Evolutionary conservation across 768 basidiomycete genomes (phyloP), one percentile per base, ranked within the genome.

Genomic region (Amanita fuliginea): DNA sequence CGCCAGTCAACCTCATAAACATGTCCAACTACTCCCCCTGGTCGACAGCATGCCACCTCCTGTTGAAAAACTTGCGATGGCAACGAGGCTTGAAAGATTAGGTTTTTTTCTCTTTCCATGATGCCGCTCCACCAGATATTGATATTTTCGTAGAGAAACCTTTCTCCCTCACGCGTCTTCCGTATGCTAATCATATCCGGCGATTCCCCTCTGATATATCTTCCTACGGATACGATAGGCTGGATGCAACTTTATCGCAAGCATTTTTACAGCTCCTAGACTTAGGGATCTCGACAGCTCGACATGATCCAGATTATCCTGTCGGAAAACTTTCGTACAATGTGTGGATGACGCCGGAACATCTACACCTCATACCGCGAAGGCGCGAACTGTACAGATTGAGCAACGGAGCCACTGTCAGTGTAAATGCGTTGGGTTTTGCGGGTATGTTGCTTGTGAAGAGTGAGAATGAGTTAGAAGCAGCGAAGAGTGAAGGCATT

Each of bases 1-100:
- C 22, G 91, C 93, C 9, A 92, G 89, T 60, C 93, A 96, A 65
- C 71, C 76, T 2, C 91, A 94, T 66, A 91, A 94, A 59, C 93
- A 96, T 60, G 55, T 94, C n/a, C 92, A 95, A 62, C 83, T 94
- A 54, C 64, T 94, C 30, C 83, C 88, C 30, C 59, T 78, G 14
- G 74, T 75, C 8, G 68, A 67, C 35, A 63, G 71, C 28, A 74
- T 75, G 32, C 84, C 80, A 1, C 85, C 87, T 11, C 93, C 93
- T 0, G 72, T 93, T 21, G 92, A 94, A 63, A 68, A 64, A 49
- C 70, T 91, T 46, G 82, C 87, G 4, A 71, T 71, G 55, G 64
- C 67, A 16, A 67, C 75, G 8, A 71, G 67, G 13, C 62, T 91
- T 42, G 82, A 89, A 59, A 73, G 66, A 37, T 69, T 77, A 51